Conservation (phyloP, 768 basidiomycete species). For the Boletus edulis region DNA sequence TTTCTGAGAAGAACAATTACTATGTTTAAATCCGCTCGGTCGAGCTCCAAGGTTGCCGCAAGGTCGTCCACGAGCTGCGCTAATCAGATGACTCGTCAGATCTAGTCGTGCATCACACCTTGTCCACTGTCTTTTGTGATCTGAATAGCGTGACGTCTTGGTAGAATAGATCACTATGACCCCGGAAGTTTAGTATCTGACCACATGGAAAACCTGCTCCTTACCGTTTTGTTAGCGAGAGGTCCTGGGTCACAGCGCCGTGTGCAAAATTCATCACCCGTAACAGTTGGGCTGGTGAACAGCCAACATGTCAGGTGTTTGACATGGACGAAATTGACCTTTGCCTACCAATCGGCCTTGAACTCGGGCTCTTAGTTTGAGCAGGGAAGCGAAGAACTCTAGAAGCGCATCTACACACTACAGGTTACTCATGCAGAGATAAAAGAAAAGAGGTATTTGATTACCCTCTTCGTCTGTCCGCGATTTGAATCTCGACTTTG, state of each 20-base stretch:
- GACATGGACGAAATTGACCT: not conserved
- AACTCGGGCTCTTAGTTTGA: conserved; percentile 35
- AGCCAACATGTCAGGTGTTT: not conserved
- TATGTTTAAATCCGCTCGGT: conserved; percentile 77
- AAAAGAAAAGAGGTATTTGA: not conserved
- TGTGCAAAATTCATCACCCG: conserved; percentile 67
- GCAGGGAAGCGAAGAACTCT: conserved; percentile 38
- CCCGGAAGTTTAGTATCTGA: conserved; percentile 3
- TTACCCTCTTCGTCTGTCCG: conserved; percentile 40
- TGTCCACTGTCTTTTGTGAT: conserved; percentile 75
- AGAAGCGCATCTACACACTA: conserved; percentile 6
- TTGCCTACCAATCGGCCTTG: conserved; percentile 41
- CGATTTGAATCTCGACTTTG: conserved; percentile 35
- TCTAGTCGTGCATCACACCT: conserved; percentile 39
- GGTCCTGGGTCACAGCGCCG: conserved; percentile 52
- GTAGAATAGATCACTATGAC: conserved; percentile 83
- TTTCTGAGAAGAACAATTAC: conserved; percentile 35
- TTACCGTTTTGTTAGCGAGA: conserved; percentile 66
- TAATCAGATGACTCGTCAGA: not conserved
- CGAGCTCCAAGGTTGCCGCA: conserved; percentile 74
- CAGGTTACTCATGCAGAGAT: not conserved
- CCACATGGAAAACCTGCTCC: conserved; percentile 1
- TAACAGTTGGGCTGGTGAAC: conserved; percentile 60
- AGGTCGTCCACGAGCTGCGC: conserved; percentile 85
- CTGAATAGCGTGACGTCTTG: conserved; percentile 78